These are phyloP conservation scores for Mariannaea sp. DNA, from an alignment of 2,329 filamentous ascomycete genomes.

Conservation along the genomic window DNA sequence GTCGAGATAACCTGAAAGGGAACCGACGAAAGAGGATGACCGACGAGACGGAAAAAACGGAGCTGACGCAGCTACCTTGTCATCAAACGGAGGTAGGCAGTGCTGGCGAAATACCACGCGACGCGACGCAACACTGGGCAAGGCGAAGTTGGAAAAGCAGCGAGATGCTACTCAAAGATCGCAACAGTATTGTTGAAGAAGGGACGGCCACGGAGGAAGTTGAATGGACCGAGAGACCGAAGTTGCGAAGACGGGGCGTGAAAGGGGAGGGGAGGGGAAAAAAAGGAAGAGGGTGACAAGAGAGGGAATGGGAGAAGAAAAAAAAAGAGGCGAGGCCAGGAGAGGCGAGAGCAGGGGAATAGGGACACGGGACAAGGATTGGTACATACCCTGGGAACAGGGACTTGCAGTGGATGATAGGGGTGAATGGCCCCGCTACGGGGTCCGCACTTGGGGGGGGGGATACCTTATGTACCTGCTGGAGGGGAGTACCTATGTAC, in stretches of 20 bases:
- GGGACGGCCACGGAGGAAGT: slow-evolving; percentile 31
- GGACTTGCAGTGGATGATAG: slow-evolving; percentile 37
- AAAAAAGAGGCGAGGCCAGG: slow-evolving; percentile 36
- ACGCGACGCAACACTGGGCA: slow-evolving; percentile 31
- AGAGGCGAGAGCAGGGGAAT: slow-evolving; percentile 38
- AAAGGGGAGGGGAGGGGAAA: slow-evolving; percentile 26
- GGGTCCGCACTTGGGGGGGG: slow-evolving; percentile 24
- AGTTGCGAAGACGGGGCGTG: slow-evolving; percentile 36
- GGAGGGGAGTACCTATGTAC: slow-evolving; percentile 14
- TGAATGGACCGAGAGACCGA: slow-evolving; percentile 35
- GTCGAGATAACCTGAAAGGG: slow-evolving; percentile 35
- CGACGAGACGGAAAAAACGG: slow-evolving; percentile 27
- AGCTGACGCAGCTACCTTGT: slow-evolving; percentile 29
- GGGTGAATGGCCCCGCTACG: slow-evolving; percentile 32
- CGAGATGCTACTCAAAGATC: slow-evolving; percentile 32
- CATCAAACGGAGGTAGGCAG: slow-evolving; percentile 31
- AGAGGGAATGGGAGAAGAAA: slow-evolving; percentile 33
- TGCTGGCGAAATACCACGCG: slow-evolving; percentile 23
- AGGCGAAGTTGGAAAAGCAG: slow-evolving; percentile 26
- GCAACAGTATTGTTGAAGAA: slow-evolving; percentile 27
- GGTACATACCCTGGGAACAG: slow-evolving; percentile 29
- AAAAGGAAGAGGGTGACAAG: slow-evolving; percentile 32
- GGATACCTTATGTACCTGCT: slow-evolving; percentile 5
- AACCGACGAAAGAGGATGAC: slow-evolving; percentile 36
- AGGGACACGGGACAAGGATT: slow-evolving; percentile 39